A percentile compares a stretch with the other conserved stretches of the same genome.
These are phyloP conservation scores for Rhizophora mangle DNA, from an alignment of 345 rosid species.

Conservation along the genomic window DNA sequence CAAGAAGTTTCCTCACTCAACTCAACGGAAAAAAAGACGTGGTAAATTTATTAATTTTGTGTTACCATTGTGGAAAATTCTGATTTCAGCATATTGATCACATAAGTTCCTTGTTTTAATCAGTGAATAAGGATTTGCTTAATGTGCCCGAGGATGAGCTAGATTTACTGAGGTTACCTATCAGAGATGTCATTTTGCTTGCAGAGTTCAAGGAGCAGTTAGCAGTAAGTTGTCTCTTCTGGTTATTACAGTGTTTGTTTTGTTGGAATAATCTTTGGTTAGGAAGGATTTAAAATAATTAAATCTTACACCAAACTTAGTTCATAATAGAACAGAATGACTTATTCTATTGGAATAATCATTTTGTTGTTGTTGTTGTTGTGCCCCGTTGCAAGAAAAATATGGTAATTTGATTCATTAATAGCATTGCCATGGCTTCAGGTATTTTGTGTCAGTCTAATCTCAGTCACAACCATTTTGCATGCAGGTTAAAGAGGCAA, in stretches of 20 bases:
- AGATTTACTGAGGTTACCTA: slow-evolving; percentile 44
- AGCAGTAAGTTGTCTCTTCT: slow-evolving; percentile 37
- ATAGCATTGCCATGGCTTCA: not conserved
- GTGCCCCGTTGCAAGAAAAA: not conserved
- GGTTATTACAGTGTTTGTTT: too few relatives aligned
- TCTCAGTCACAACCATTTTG: not conserved
- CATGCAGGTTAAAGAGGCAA: slow-evolving; percentile 63
- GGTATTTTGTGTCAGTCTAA: slow-evolving; percentile 1
- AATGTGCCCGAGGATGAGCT: slow-evolving; percentile 69
- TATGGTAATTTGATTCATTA: not conserved
- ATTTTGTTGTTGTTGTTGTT: not conserved
- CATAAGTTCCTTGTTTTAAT: slow-evolving; percentile 9
- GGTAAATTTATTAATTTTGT: slow-evolving; percentile 32
- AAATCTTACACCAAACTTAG: too few relatives aligned
- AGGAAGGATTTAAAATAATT: too few relatives aligned
- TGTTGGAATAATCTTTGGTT: too few relatives aligned
- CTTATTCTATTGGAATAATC: not conserved
- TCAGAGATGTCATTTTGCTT: slow-evolving; percentile 67
- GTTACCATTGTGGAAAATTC: not conserved
- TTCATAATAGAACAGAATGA: too few relatives aligned
- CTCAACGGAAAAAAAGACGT: slow-evolving; percentile 55
- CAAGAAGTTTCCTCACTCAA: slow-evolving; percentile 73
- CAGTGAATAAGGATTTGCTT: slow-evolving; percentile 65
- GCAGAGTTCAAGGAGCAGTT: slow-evolving; percentile 60
- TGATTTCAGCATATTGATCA: slow-evolving; percentile 10